These are phyloP conservation scores for Pontederia crassipes DNA, from an alignment of 176 grass and related monocot species.

Conservation along the genomic window DNA sequence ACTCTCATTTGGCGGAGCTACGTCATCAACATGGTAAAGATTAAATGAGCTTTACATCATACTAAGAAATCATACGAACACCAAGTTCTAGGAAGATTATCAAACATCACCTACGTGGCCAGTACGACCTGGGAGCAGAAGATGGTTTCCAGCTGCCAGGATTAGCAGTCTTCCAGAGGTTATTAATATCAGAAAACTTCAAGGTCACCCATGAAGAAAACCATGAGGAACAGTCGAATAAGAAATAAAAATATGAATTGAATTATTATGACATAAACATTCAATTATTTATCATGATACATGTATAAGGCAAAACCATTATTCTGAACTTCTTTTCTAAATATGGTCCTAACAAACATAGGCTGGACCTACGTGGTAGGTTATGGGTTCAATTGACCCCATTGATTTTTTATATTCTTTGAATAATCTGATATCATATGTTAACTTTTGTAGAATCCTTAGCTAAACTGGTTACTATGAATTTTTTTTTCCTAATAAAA, in stretches of 20 bases:
- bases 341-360: no score
- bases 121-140: slow-evolving; percentile 74
- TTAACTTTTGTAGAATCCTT: no score
- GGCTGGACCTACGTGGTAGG: no score
- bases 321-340: no score
- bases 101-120: slow-evolving; percentile 50
- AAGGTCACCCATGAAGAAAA: background rate
- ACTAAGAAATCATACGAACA: background rate
- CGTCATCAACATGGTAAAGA: slow-evolving; percentile 9
- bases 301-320: no score
- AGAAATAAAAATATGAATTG: background rate
- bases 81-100: slow-evolving; percentile 1
- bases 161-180: slow-evolving; percentile 76
- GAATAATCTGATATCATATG: no score
- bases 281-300: no score
- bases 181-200: slow-evolving; percentile 67
- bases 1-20: slow-evolving; percentile 69
- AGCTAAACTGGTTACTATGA: no score
- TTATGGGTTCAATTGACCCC: no score
- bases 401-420: no score
- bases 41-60: background rate
- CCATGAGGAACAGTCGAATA: background rate
- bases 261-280: background rate
- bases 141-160: slow-evolving; percentile 89
- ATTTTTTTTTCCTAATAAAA: no score